Conservation (phyloP, 768 basidiomycete species). For the Coprinopsis strossmayeri region DNA sequence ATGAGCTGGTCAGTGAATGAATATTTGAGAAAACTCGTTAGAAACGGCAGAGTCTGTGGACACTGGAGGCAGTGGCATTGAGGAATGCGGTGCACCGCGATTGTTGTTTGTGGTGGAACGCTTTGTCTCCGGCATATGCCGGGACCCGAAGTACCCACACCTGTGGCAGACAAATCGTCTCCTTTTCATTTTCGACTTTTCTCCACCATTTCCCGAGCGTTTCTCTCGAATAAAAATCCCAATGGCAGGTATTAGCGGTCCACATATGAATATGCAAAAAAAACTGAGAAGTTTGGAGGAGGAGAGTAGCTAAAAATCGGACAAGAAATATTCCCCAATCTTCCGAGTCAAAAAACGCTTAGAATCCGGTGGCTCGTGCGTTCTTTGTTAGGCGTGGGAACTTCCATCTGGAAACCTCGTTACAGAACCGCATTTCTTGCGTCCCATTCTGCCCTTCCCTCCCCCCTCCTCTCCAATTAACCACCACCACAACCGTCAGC, state of each 20-base stretch:
- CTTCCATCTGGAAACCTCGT: slow-evolving; percentile 30
- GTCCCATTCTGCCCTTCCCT: slow-evolving; percentile 29
- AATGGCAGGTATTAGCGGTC: background rate
- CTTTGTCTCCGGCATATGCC: slow-evolving; percentile 9
- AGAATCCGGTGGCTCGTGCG: slow-evolving; percentile 46
- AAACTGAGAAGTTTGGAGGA: slow-evolving; percentile 5
- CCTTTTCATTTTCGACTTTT: slow-evolving; percentile 4
- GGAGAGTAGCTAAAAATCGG: slow-evolving; percentile 20
- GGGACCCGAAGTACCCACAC: slow-evolving; percentile 9
- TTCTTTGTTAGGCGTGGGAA: slow-evolving; percentile 39
- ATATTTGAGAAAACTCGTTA: too few relatives aligned
- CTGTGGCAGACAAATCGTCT: background rate
- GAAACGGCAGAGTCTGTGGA: too few relatives aligned
- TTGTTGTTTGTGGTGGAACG: background rate
- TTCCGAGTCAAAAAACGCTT: slow-evolving; percentile 44
- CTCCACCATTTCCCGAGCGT: background rate
- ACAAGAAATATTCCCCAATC: slow-evolving; percentile 32
- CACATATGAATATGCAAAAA: background rate
- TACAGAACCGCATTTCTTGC: slow-evolving; percentile 29
- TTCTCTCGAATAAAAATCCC: background rate
- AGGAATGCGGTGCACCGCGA: too few relatives aligned
- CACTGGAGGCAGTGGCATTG: too few relatives aligned
- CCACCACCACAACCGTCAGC: slow-evolving; percentile 23
- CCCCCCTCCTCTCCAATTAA: slow-evolving; percentile 28
- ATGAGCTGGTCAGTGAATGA: too few relatives aligned